Conservation (phyloP, 1,284 basidiomycete genomes). For the Gymnopus androsaceus region DNA sequence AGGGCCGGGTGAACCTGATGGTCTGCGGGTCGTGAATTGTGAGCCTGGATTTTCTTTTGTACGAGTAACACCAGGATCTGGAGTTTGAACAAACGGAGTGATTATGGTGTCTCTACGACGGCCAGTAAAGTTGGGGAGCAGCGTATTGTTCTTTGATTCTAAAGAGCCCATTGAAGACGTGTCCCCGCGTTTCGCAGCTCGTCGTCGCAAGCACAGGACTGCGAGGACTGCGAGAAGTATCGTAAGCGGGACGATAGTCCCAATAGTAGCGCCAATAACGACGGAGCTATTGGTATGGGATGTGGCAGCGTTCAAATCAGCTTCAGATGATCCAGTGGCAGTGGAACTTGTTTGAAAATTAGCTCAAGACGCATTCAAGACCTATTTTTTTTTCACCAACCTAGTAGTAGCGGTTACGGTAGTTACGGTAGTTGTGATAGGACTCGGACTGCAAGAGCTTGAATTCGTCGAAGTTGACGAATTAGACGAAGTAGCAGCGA, state of each 20-base stretch:
- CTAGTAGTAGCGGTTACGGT: no score
- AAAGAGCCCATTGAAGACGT: neutral
- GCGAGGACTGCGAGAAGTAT: neutral
- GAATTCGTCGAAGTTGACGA: neutral
- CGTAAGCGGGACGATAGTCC: neutral
- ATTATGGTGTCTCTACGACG: neutral
- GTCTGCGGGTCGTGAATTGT: neutral
- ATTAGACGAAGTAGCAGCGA: neutral
- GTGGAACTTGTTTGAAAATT: no score
- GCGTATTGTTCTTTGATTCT: neutral
- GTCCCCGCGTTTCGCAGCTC: neutral
- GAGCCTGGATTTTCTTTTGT: neutral
- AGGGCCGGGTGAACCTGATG: neutral
- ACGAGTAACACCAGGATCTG: neutral
- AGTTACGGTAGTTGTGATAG: neutral
- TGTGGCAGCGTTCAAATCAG: neutral
- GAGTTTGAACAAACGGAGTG: slow-evolving; percentile 4
- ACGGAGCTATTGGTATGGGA: neutral
- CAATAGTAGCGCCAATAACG: slow-evolving; percentile 4
- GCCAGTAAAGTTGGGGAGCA: neutral
- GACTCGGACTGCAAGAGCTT: neutral
- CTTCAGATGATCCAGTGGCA: no score
- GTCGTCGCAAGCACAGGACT: neutral
- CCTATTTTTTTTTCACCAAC: no score
- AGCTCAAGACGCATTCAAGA: no score